These are phyloP conservation scores for Trypanosoma conorhini DNA, from an alignment of 208 protist genomes.

Conservation along the genomic window DNA sequence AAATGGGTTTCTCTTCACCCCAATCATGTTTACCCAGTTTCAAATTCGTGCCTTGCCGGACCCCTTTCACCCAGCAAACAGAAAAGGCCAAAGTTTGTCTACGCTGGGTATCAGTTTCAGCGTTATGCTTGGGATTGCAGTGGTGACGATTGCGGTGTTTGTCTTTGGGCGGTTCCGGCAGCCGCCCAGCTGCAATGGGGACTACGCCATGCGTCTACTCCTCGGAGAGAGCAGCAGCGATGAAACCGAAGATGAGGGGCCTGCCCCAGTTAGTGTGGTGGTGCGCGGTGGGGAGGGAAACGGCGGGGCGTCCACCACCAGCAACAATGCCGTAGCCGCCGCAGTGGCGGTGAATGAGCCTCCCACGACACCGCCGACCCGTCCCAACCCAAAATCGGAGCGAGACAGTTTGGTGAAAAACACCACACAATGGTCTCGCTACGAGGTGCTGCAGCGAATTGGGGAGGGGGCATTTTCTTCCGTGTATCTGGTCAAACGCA, in stretches of 20 bases:
- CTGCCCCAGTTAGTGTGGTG: neutral
- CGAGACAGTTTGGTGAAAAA: constrained; percentile 49
- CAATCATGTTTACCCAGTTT: constrained; percentile 24
- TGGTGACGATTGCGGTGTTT: neutral
- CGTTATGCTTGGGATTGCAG: neutral
- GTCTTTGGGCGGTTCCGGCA: neutral
- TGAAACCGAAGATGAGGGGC: neutral
- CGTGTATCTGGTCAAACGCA: constrained; percentile 43
- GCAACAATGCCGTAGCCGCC: too few species aligned
- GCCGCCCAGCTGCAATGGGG: neutral
- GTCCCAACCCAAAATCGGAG: constrained; percentile 25
- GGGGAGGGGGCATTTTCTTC: constrained; percentile 51
- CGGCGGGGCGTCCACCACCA: neutral
- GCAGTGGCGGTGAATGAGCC: too few species aligned
- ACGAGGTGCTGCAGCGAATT: constrained; percentile 36
- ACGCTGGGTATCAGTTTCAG: neutral
- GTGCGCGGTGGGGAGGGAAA: too few species aligned
- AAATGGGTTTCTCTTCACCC: constrained; percentile 17
- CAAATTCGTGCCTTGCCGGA: neutral
- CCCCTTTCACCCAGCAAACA: neutral
- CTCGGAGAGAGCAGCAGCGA: constrained; percentile 17
- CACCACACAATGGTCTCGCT: constrained; percentile 47
- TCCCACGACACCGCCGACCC: too few species aligned
- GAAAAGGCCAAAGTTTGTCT: neutral
- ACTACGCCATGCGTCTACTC: neutral